Evolutionary conservation across 768 basidiomycete genomes (phyloP).

Genomic region (Lactarius sp.): DNA sequence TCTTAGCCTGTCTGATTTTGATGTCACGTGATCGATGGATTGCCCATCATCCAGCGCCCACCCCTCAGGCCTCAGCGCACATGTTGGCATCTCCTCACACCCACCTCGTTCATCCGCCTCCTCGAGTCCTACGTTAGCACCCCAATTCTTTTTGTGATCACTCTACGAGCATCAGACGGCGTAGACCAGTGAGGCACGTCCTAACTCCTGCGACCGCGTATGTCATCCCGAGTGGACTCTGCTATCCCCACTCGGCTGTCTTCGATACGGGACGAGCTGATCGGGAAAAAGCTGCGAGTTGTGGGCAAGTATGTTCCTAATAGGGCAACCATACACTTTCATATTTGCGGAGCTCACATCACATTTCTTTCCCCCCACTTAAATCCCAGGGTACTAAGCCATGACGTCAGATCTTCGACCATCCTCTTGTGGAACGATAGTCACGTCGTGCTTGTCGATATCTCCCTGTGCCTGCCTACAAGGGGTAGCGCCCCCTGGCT

Average conservation of each 20-base stretch:
- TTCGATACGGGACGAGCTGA: slow-evolving; percentile 20
- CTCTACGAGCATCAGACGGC: not conserved
- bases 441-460: slow-evolving; percentile 18
- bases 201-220: not conserved
- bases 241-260: slow-evolving; percentile 22
- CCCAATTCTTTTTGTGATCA: not conserved
- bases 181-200: not conserved
- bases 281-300: slow-evolving; percentile 25
- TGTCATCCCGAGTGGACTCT: slow-evolving; percentile 21
- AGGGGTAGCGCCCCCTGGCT: slow-evolving; percentile 20
- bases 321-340: not conserved
- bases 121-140: not conserved
- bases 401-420: slow-evolving; percentile 20
- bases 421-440: slow-evolving; percentile 22
- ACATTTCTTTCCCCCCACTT: not conserved
- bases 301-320: slow-evolving; percentile 23
- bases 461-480: slow-evolving; percentile 22
- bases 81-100: not conserved
- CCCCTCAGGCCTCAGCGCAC: no score
- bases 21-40: not conserved
- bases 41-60: not conserved
- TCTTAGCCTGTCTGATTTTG: not conserved
- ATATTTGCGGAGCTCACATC: not conserved
- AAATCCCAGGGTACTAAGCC: slow-evolving; percentile 19
- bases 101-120: not conserved